Percentiles rank a stretch among this genome's conserved stretches.
These are phyloP conservation scores for Saccharum hybrid DNA, from an alignment of 202 grass and related monocot species.

Conservation along the genomic window DNA sequence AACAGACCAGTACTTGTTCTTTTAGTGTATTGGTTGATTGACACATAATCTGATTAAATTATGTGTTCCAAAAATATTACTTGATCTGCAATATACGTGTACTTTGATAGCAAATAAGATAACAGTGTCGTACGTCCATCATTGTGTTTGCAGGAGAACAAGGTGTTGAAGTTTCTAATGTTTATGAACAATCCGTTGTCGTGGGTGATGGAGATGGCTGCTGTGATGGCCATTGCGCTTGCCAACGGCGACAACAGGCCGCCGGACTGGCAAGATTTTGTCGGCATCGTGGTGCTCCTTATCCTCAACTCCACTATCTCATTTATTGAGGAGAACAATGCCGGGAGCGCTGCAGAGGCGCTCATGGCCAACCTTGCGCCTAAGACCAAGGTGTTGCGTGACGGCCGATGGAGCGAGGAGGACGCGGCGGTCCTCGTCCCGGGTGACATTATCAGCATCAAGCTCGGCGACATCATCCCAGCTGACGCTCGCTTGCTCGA, in stretches of 20 bases:
- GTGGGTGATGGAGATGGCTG: constrained; percentile 68
- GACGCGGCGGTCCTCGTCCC: constrained; percentile 64
- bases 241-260: constrained; percentile 57
- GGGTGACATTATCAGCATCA: constrained; percentile 86
- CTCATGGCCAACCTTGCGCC: constrained; percentile 71
- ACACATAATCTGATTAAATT: not conserved
- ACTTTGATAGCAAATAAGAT: not conserved
- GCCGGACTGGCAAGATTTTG: constrained; percentile 74
- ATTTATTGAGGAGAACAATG: constrained; percentile 61
- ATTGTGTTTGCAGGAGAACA: constrained; percentile 52
- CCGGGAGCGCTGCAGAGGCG: constrained; percentile 63
- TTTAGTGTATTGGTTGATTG: not conserved
- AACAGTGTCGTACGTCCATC: not conserved
- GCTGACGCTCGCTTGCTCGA: constrained; percentile 81
- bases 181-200: constrained; percentile 73
- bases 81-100: not conserved
- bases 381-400: constrained; percentile 65
- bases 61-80: not conserved
- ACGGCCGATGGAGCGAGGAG: constrained; percentile 60
- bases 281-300: constrained; percentile 62
- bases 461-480: constrained; percentile 94
- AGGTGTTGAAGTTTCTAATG: constrained; percentile 62
- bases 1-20: no score
- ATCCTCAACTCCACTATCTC: constrained; percentile 61
- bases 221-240: constrained; percentile 53